phyloP scores from a whole-genome alignment of 2,329 filamentous ascomycete genomes.

The Scleromitrula shiraiana region DNA sequence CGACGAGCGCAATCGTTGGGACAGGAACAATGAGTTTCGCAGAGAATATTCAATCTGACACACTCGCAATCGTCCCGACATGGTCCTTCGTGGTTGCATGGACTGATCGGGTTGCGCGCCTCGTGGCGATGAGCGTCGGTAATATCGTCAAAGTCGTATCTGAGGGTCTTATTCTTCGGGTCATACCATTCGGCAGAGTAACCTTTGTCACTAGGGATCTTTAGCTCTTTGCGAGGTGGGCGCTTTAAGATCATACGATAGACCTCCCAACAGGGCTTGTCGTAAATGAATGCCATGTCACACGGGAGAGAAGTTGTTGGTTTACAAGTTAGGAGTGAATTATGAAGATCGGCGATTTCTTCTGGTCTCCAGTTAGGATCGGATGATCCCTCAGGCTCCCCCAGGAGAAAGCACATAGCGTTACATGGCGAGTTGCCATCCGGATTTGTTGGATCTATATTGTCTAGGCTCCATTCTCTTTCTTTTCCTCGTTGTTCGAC shows the following conservation, averaged over 20 bases:
- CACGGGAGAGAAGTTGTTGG: too few relatives aligned
- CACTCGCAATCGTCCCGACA: conserved; percentile 57
- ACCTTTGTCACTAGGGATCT: neutral
- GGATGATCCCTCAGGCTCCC: neutral
- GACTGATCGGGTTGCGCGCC: conserved; percentile 37
- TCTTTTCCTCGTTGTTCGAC: conserved; percentile 2
- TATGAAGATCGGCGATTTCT: too few relatives aligned
- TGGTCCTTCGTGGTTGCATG: conserved; percentile 60
- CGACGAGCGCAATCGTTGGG: conserved; percentile 53
- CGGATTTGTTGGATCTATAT: neutral
- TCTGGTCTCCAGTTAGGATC: too few relatives aligned
- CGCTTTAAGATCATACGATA: conserved; percentile 14
- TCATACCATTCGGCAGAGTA: conserved; percentile 26
- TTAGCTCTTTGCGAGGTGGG: neutral
- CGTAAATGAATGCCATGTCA: too few relatives aligned
- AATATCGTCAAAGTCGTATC: conserved; percentile 18
- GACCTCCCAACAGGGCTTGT: conserved; percentile 24
- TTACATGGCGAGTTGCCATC: neutral
- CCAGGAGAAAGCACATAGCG: neutral
- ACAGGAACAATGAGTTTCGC: conserved; percentile 65
- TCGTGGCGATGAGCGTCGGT: conserved; percentile 24
- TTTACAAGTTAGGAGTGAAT: too few relatives aligned
- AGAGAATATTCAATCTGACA: conserved; percentile 51
- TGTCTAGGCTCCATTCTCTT: neutral
- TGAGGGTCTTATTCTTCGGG: conserved; percentile 19